Base-by-base conservation (phyloP, 192 early-diverging fungal genomes). In the Obelidium mucronatum region DNA sequence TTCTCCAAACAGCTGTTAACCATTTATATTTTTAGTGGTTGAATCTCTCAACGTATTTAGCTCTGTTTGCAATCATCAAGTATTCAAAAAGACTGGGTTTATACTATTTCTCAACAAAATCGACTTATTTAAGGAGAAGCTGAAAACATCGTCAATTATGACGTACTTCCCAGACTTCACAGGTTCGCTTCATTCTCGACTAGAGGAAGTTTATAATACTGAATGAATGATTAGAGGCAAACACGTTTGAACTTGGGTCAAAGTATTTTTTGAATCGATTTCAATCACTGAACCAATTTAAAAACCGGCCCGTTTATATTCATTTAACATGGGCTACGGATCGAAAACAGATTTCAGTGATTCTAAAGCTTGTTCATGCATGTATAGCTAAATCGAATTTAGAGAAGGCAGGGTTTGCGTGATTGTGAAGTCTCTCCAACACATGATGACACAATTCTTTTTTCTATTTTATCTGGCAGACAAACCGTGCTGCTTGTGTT, bases 241-340 rank as follows among this genome's bases (percentile, higher is more conserved):
- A 86, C 66, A 74, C 54, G 15, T 86, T 80, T 39, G 85, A 87
- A 40, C 35, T 75, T n/a, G 85, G 81, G 24, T 82, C 79, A 2
- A 74, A 81, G 55, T 87, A 83, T 71, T 84, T 87, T 63, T 76
- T 81, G 2, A 75, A 78, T 34, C 59, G 78, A 36, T 87, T 87
- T 78, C 40, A 72, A 40, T 44, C 67, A 8, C 59, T 87, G 36
- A 87, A 87, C 75, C 59, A 80, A 52, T 73, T 31, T 70, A 63
- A 78, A 42, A 75, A 77, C 8, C 84, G 82, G 19, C 44, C 44
- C 52, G 83, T 82, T 68, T 88, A 90, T 76, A 77, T 84, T 34
- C 88, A 90, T 75, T 87, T 85, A 53, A 90, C 88, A 30, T 90
- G 85, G 65, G 88, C 88, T 3, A 90, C 88, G 19, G 88, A 90